Evolutionary conservation across 2,329 filamentous ascomycete genomes (phyloP).

Genomic region (Talaromyces pinophilus): DNA sequence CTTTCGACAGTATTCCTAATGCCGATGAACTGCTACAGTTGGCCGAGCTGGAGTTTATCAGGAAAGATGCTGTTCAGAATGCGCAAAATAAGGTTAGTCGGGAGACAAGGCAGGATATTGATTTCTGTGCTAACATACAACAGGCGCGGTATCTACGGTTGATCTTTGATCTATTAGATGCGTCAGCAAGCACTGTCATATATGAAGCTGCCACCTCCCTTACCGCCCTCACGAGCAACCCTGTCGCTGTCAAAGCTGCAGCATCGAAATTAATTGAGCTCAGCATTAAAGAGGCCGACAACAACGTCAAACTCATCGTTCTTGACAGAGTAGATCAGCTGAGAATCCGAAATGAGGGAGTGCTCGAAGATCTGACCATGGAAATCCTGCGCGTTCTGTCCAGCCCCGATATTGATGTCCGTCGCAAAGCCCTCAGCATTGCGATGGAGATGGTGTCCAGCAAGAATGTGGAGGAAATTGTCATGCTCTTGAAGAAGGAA

Average conservation of each 20-base stretch:
- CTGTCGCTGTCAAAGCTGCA: constrained; percentile 94
- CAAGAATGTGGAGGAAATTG: constrained; percentile 97
- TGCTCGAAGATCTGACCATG: constrained; percentile 93
- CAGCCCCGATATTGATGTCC: constrained; percentile 93
- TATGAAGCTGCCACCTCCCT: constrained; percentile 97
- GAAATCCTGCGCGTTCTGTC: constrained; percentile 93
- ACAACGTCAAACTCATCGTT: constrained; percentile 98
- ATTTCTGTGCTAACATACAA: constrained; percentile 32
- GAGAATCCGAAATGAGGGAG: constrained; percentile 82
- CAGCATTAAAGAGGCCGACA: constrained; percentile 95
- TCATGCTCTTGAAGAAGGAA: constrained; percentile 95
- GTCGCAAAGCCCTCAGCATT: constrained; percentile 84
- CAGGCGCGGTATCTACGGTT: constrained; percentile 86
- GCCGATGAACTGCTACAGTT: constrained; percentile 91
- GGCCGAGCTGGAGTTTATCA: constrained; percentile 93
- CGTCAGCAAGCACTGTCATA: constrained; percentile 87
- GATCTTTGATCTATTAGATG: constrained; percentile 95
- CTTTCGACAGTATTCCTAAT: constrained; percentile 92
- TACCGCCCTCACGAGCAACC: constrained; percentile 91
- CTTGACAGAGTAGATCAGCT: constrained; percentile 89
- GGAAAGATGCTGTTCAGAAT: constrained; percentile 95
- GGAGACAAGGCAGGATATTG: neutral
- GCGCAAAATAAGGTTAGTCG: constrained; percentile 79
- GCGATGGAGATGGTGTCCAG: constrained; percentile 97
- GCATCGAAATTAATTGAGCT: constrained; percentile 95